Percentiles rank a stretch among this genome's conserved stretches.
Conservation (phyloP, 1,284 basidiomycete species). For the Termitomyces sp. region DNA sequence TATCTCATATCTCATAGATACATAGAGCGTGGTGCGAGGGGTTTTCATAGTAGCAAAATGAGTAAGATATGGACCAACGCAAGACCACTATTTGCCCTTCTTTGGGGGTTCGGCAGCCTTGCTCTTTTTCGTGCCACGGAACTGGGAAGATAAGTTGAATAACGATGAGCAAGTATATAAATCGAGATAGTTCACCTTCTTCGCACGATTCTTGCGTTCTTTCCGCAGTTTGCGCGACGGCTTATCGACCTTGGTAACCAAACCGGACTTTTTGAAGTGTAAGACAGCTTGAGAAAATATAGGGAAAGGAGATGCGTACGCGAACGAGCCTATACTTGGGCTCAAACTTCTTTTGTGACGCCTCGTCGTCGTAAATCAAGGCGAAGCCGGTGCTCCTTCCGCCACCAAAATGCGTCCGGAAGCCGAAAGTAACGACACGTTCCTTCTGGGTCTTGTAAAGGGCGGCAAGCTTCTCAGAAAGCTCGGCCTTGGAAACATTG, state of each 20-base stretch:
- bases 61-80: constrained; percentile 28
- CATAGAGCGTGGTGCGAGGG: constrained; percentile 37
- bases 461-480: constrained; percentile 87
- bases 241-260: constrained; percentile 83
- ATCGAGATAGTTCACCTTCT: constrained; percentile 66
- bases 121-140: constrained; percentile 88
- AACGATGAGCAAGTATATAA: neutral
- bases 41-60: constrained; percentile 30
- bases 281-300: constrained; percentile 7
- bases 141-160: constrained; percentile 37
- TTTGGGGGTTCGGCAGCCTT: constrained; percentile 87
- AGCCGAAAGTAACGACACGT: constrained; percentile 76
- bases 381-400: constrained; percentile 97
- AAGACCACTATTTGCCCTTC: constrained; percentile 73
- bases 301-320: constrained; percentile 49
- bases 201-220: constrained; percentile 98
- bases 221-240: constrained; percentile 97
- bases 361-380: constrained; percentile 96
- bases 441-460: constrained; percentile 77
- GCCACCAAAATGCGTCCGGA: constrained; percentile 96
- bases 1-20: constrained; percentile 28
- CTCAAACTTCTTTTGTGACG: constrained; percentile 94
- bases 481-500: constrained; percentile 92
- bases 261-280: constrained; percentile 59
- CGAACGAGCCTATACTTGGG: constrained; percentile 93